Percentiles rank a stretch among this genome's conserved stretches.
These are phyloP conservation scores for Calocybe cyanea DNA, from an alignment of 768 basidiomycete species.

Conservation along the genomic window DNA sequence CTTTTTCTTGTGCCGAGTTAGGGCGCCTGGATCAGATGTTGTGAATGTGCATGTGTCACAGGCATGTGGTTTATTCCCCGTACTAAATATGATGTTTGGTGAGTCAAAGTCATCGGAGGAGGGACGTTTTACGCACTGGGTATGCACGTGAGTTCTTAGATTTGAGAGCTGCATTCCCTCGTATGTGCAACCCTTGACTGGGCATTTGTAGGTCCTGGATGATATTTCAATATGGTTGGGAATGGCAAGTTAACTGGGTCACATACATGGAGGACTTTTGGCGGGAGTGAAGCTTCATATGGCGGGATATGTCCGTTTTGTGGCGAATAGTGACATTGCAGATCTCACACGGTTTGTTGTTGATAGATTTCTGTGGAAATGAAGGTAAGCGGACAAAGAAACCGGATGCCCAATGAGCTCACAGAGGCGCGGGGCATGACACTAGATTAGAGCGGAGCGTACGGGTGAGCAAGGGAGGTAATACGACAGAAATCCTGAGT, in stretches of 20 bases:
- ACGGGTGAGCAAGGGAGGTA: too few species aligned
- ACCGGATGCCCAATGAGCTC: too few species aligned
- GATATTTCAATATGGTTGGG: background rate
- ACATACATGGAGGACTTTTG: conserved; percentile 13
- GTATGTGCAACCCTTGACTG: conserved; percentile 22
- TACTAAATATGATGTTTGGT: conserved; percentile 16
- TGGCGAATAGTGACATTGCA: conserved; percentile 18
- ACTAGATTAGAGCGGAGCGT: too few species aligned
- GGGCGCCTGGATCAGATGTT: conserved; percentile 25
- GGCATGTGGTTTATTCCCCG: conserved; percentile 21
- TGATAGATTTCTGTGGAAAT: conserved; percentile 13
- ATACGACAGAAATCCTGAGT: too few species aligned
- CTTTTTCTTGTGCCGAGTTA: conserved; percentile 29
- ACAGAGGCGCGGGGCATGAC: too few species aligned
- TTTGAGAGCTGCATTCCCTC: conserved; percentile 28
- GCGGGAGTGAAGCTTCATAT: conserved; percentile 15
- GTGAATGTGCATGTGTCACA: conserved; percentile 25
- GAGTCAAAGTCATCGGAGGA: background rate
- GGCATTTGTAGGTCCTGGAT: conserved; percentile 26
- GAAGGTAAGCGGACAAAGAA: too few species aligned
- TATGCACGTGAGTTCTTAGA: conserved; percentile 27
- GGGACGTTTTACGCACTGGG: conserved; percentile 21
- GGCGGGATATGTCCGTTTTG: conserved; percentile 18
- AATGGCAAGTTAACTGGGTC: background rate
- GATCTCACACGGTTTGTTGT: conserved; percentile 15